Conservation (phyloP, 164 flowering plant species). For the Vitis riparia region DNA sequence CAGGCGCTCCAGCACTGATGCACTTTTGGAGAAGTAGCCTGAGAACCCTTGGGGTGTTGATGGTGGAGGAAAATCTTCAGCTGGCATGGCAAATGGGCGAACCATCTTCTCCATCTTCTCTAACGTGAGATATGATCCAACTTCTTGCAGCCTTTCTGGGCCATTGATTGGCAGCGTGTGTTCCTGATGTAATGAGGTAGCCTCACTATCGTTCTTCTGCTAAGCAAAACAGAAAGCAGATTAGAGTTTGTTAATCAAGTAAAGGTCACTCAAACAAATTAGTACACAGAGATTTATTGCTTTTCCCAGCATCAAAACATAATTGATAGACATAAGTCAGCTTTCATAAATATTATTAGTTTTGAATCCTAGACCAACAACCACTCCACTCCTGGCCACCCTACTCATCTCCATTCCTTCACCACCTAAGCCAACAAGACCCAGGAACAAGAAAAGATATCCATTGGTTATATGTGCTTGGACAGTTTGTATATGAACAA, state of each 20-base stretch:
- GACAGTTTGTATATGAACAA: no score
- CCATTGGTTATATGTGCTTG: background rate
- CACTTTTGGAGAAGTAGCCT: conserved; percentile 91
- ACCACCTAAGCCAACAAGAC: background rate
- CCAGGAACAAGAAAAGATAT: background rate
- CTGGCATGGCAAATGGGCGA: conserved; percentile 97
- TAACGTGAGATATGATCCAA: conserved; percentile 79
- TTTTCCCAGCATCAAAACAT: no score
- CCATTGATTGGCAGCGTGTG: conserved; percentile 97
- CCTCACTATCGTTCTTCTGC: conserved; percentile 73
- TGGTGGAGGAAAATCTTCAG: conserved; percentile 96
- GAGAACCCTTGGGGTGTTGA: conserved; percentile 86
- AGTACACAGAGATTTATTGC: no score
- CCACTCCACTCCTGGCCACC: no score
- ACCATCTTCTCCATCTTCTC: conserved; percentile 89
- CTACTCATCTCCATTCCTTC: no score
- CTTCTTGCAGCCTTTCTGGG: conserved; percentile 96
- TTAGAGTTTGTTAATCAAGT: background rate
- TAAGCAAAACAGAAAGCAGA: conserved; percentile 7
- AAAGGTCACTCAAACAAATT: background rate
- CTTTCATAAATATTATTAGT: no score
- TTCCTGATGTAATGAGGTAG: conserved; percentile 81
- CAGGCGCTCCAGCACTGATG: conserved; percentile 86
- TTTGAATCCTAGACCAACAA: no score
- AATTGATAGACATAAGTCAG: no score